Base-by-base conservation (phyloP, 2,329 filamentous ascomycete species). In the Colletotrichum sp. region DNA sequence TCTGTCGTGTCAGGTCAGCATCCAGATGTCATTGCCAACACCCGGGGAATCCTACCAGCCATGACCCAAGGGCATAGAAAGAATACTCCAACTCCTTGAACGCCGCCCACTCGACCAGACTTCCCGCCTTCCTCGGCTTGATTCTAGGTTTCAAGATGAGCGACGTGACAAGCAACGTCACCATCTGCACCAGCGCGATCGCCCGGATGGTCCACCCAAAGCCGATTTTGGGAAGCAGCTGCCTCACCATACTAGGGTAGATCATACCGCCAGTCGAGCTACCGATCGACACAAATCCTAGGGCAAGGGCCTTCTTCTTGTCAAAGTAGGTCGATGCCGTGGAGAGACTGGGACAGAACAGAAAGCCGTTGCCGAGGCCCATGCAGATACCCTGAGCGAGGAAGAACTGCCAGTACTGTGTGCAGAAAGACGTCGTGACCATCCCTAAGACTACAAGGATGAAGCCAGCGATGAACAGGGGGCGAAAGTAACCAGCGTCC, bases 251-350 rank as follows among this genome's bases (percentile, higher is more conserved):
- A 57, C 88, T 87, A 0, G 91, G 91, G 79, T 91, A 93, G 9
- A 93, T 81, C 63, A 78, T 16, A 3, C 91, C 91, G 13, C 91
- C 91, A 12, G 93, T 87, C 25, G 89, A 90, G 68, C 88, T 90
- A 12, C 93, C 93, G 27, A 87, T 87, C 0, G 92, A 91, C 2
- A 89, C 87, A 25, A 94, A 82, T 16, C 93, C 93, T 68, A 94
- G 89, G 12, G 90, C 92, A 4, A 94, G 82, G 1, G 89, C 88
- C 61, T 91, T 87, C 76, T 86, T 89, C 60, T 84, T 87, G 71
- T 84, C 85, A 80, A 94, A 94, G 79, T 94, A 95, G 13, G 93
- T 93, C 6, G 92, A 90, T 3, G 94, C 84, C 5, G 93, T 89
- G 2, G 93, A 90, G 36, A 95, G 87, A 57, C 89, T 87, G 0